Evolutionary conservation across 208 protist genomes (phyloP), one percentile per base, ranked within the genome.

Genomic region (Wallacemonas sp.): DNA sequence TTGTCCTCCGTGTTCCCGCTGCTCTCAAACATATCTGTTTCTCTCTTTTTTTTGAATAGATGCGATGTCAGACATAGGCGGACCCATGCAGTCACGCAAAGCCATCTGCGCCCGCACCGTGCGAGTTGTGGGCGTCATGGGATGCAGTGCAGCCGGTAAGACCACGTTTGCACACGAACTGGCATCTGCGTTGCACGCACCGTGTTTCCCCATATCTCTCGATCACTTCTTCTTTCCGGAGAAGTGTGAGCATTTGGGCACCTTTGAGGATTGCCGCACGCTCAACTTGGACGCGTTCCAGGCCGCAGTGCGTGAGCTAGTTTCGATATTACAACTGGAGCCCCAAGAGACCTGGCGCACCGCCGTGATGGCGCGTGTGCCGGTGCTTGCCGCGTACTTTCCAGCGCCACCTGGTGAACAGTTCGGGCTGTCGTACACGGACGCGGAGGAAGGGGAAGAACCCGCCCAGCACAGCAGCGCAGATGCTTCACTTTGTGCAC

Each of bases 91-190:
- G 15, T 54, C 46, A 5, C 22, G 2, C 46, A 6, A 6, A 3
- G 11, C 8, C 46, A 26, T 4, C 2, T 24, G 11, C 33, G 24
- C 12, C 11, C 51, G 4, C 55, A 53, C 26, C 2, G 76, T 82
- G 26, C 62, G 58, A 15, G 12, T 82, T 2, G 59, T 90, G 33
- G 84, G 77, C 27, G 59, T 90, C 21, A 39, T 68, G 9, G 84
- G 84, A 17, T 84, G 79, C 65, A 90, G 84, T 56, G 76, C 75
- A 9, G 84, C 74, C 0, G 84, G 84, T 19, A 90, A 90, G 65
- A 78, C 84, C 15, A 76, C 64, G 15, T 51, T 72, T 1, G 76
- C 84, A 1, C 61, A 74, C 15, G 77, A 66, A 0, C 70, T 90
- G 26, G 79, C 74, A 4, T 36, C 19, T 2, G 39, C 69, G 0